phyloP scores from a whole-genome alignment of 169 alveolate genomes.

The Eimeria praecox region DNA sequence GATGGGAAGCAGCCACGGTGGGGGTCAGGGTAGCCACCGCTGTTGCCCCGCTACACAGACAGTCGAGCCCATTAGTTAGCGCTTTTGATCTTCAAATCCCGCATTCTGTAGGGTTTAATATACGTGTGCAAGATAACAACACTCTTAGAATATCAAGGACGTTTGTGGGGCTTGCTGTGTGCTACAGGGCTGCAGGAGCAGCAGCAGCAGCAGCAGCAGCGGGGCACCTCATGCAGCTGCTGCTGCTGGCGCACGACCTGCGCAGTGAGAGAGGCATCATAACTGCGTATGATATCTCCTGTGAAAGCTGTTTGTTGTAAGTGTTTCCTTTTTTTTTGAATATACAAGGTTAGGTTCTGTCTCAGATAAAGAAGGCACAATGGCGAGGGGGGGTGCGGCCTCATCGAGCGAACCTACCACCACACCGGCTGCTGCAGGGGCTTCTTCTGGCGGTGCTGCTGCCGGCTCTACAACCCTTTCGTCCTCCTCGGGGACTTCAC shows the following conservation, averaged over 20 bases:
- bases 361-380: slow-evolving; percentile 14
- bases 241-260: slow-evolving; percentile 12
- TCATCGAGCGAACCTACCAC: slow-evolving; percentile 56
- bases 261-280: background rate
- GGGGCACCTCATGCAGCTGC: slow-evolving; percentile 69
- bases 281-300: slow-evolving; percentile 23
- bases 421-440: slow-evolving; percentile 31
- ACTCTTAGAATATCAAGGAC: background rate
- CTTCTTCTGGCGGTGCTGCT: background rate
- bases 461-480: slow-evolving; percentile 11
- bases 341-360: slow-evolving; percentile 49
- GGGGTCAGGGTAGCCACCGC: background rate
- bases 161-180: background rate
- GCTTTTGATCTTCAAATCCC: background rate
- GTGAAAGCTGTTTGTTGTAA: slow-evolving; percentile 13
- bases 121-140: background rate
- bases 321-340: background rate
- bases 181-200: slow-evolving; percentile 50
- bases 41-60: background rate
- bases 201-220: slow-evolving; percentile 58
- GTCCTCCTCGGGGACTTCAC: slow-evolving; percentile 15
- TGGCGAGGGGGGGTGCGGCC: slow-evolving; percentile 76
- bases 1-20: background rate
- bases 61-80: background rate
- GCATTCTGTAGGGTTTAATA: background rate